phyloP scores from a whole-genome alignment of 257 asterid species.

The Ocimum tenuiflorum region DNA sequence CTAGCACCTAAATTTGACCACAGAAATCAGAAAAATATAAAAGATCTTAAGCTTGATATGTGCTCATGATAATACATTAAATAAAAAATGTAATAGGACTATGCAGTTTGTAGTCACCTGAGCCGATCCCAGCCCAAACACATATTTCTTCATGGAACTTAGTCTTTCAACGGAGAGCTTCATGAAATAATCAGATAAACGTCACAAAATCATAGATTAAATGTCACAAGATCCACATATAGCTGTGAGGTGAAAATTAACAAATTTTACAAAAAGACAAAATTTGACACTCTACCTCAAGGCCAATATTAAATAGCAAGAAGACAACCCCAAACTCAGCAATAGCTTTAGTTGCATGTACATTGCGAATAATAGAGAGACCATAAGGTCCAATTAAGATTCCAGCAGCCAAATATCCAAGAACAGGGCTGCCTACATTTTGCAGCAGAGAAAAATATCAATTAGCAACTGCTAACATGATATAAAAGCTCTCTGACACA shows the following conservation, averaged over 20 bases:
- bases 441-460: slow-evolving; percentile 16
- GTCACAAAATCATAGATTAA: slow-evolving; percentile 17
- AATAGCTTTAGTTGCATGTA: slow-evolving; percentile 94
- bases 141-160: slow-evolving; percentile 99
- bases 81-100: slow-evolving; percentile 9
- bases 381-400: slow-evolving; percentile 98
- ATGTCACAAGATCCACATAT: slow-evolving; percentile 10
- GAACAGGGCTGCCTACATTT: slow-evolving; percentile 91
- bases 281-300: slow-evolving; percentile 57
- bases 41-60: slow-evolving; percentile 6
- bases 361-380: slow-evolving; percentile 93
- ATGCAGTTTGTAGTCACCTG: slow-evolving; percentile 57
- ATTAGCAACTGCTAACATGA: slow-evolving; percentile 9
- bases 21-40: not conserved
- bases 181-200: slow-evolving; percentile 21
- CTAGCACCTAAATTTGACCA: slow-evolving; percentile 58
- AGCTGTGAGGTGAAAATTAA: slow-evolving; percentile 13
- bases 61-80: not conserved
- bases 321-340: slow-evolving; percentile 99
- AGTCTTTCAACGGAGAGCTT: slow-evolving; percentile 98
- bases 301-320: slow-evolving; percentile 96
- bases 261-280: not conserved
- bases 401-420: slow-evolving; percentile 98
- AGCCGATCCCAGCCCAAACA: slow-evolving; percentile 94
- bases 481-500: slow-evolving; percentile 5